Base-by-base conservation (phyloP, 148 eudicot genomes). In the Limonium bicolor region DNA sequence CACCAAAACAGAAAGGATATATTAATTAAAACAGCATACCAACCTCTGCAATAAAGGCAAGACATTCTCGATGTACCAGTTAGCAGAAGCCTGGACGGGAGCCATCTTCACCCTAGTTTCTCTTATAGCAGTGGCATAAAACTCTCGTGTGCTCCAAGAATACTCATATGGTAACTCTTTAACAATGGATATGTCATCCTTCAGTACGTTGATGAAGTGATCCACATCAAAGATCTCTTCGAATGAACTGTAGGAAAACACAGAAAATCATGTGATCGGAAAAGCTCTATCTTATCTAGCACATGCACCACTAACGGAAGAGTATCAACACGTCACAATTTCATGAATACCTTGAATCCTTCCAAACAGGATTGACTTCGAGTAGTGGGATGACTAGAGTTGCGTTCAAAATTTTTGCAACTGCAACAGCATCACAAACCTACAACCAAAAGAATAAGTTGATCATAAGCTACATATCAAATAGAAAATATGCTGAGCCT, bases 381-480 rank as follows among this genome's bases (percentile, higher is more conserved):
- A 90, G 87, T 61, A 72, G 68, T 15, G 99, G 99, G 58, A 90
- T 81, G 28, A 84, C 81, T 52, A 90, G 78, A 15, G 99, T 84
- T 25, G 95, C 99, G 67, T 90, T 90, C 60, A 90, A 51, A 59
- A 85, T 85, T 64, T 90, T 90, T 39, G 95, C 99, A 54, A 90
- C 88, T 1, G 93, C 95, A 67, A 90, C 95, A 47, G 99, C 99
- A 54, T 90, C 99, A 67, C 99, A 90, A 17, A 90, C 76, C 99
- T 90, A 58, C 21, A 50, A 39, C 29, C 38, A 21, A 40, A 15
- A 14, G 8, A 19, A 42, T n/a, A n/a, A n/a, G n/a, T n/a, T n/a
- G n/a, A n/a, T n/a, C n/a, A n/a, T n/a, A n/a, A n/a, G n/a, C n/a
- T n/a, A n/a, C n/a, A n/a, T n/a, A n/a, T n/a, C n/a, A n/a, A n/a